These are phyloP conservation scores for Aspergillus chevalieri DNA, from an alignment of 2,329 filamentous ascomycete species.

Conservation along the genomic window DNA sequence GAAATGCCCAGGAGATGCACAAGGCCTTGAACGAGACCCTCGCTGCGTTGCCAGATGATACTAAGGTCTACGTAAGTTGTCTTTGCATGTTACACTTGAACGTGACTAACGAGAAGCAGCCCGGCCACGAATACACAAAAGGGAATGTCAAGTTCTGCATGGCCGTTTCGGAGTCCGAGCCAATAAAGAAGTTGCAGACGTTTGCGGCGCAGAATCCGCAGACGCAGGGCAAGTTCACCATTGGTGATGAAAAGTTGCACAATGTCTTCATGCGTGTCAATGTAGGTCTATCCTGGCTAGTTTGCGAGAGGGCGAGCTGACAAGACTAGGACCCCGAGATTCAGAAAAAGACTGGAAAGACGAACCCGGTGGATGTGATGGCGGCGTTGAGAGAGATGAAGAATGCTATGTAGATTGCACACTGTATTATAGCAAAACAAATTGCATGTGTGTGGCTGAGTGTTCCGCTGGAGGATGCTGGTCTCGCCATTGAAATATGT, in stretches of 20 bases:
- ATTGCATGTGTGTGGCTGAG: not conserved
- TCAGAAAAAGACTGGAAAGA: slow-evolving; percentile 76
- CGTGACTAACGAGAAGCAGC: slow-evolving; percentile 43
- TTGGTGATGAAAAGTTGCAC: slow-evolving; percentile 94
- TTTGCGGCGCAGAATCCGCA: slow-evolving; percentile 76
- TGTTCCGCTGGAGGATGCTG: no score
- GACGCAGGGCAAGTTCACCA: slow-evolving; percentile 93
- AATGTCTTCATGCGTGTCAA: slow-evolving; percentile 94
- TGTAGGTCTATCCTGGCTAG: slow-evolving; percentile 44
- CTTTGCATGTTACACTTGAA: not conserved
- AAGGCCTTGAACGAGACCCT: slow-evolving; percentile 83
- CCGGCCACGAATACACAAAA: slow-evolving; percentile 98
- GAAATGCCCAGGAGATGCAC: slow-evolving; percentile 84
- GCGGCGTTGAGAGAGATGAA: slow-evolving; percentile 82
- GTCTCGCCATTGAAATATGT: no score
- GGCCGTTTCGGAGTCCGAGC: slow-evolving; percentile 66
- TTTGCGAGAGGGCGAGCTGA: slow-evolving; percentile 7
- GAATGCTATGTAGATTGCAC: slow-evolving; percentile 40
- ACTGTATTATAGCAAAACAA: not conserved
- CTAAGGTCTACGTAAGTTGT: slow-evolving; percentile 71
- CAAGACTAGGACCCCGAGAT: slow-evolving; percentile 65
- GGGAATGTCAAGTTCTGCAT: slow-evolving; percentile 84
- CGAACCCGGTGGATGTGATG: slow-evolving; percentile 78
- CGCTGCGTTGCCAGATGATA: slow-evolving; percentile 76
- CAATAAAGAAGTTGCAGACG: slow-evolving; percentile 68